These are phyloP conservation scores for Saraca asoca DNA, from an alignment of 331 rosid species.

Conservation along the genomic window DNA sequence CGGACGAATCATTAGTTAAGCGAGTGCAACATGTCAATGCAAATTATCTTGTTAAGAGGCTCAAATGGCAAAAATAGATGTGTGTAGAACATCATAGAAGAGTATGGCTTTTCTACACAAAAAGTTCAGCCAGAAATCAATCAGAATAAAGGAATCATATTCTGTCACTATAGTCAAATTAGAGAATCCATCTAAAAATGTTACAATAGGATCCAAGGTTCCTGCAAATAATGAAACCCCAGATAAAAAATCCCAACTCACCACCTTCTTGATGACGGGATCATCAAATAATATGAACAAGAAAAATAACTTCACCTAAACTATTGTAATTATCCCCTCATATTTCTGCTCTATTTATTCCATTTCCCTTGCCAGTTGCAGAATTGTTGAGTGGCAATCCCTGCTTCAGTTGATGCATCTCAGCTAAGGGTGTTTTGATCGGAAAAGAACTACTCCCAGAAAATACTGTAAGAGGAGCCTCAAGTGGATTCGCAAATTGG, in stretches of 20 bases:
- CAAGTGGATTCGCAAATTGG: constrained; percentile 35
- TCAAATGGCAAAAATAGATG: too few relatives aligned
- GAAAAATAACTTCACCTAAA: constrained; percentile 38
- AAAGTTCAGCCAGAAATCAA: neutral
- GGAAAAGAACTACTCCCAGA: constrained; percentile 33
- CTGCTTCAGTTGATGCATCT: constrained; percentile 32
- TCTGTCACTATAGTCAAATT: constrained; percentile 38
- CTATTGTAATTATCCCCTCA: constrained; percentile 39
- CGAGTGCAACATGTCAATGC: too few relatives aligned
- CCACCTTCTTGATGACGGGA: constrained; percentile 71
- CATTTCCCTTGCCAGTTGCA: constrained; percentile 44
- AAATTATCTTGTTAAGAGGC: too few relatives aligned
- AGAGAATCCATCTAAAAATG: constrained; percentile 42
- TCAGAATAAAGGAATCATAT: neutral
- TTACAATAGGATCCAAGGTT: constrained; percentile 59
- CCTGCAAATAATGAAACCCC: constrained; percentile 80
- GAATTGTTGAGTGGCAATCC: constrained; percentile 22
- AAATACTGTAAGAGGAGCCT: constrained; percentile 28
- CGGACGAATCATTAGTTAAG: too few relatives aligned
- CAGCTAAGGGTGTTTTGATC: constrained; percentile 36
- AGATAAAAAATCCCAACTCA: constrained; percentile 70
- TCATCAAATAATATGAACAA: constrained; percentile 51
- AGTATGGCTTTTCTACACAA: too few relatives aligned
- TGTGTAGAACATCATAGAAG: too few relatives aligned
- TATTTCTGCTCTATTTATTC: constrained; percentile 36